Percentiles rank a stretch among this genome's conserved stretches.
Conservation (phyloP, 495 filamentous ascomycete genomes). For the Penicillium turbatum region DNA sequence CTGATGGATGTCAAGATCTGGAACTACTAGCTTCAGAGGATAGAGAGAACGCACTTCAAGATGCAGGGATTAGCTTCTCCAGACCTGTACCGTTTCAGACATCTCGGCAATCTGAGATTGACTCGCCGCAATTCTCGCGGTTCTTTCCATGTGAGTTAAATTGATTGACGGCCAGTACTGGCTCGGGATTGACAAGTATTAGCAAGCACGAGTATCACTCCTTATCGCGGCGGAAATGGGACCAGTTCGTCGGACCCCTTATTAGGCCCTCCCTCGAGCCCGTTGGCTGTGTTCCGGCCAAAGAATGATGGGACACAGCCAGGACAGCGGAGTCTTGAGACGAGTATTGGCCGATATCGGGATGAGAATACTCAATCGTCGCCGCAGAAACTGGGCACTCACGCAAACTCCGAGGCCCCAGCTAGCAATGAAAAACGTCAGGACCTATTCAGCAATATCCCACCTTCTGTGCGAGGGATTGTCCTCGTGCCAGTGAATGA, state of each 20-base stretch:
- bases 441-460: constrained; percentile 27
- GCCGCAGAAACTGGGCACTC: neutral
- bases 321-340: neutral
- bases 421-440: neutral
- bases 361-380: constrained; percentile 1
- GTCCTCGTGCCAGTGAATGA: constrained; percentile 65
- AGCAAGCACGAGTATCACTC: constrained; percentile 22
- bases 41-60: neutral
- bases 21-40: constrained; percentile 37
- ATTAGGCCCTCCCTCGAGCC: constrained; percentile 27
- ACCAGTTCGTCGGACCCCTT: constrained; percentile 31
- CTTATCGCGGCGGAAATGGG: constrained; percentile 18
- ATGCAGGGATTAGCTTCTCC: neutral
- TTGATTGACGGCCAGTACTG: neutral
- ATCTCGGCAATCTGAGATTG: neutral
- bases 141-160: constrained; percentile 32
- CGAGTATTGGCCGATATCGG: neutral
- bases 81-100: neutral
- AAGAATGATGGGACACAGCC: neutral
- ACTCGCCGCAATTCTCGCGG: constrained; percentile 19
- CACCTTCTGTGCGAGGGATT: constrained; percentile 57
- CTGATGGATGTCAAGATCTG: constrained; percentile 26
- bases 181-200: constrained; percentile 7
- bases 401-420: neutral
- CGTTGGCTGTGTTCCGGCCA: constrained; percentile 23